Conservation (phyloP, 2,329 filamentous ascomycete species). For the Cephalotrichum gorgonifer region DNA sequence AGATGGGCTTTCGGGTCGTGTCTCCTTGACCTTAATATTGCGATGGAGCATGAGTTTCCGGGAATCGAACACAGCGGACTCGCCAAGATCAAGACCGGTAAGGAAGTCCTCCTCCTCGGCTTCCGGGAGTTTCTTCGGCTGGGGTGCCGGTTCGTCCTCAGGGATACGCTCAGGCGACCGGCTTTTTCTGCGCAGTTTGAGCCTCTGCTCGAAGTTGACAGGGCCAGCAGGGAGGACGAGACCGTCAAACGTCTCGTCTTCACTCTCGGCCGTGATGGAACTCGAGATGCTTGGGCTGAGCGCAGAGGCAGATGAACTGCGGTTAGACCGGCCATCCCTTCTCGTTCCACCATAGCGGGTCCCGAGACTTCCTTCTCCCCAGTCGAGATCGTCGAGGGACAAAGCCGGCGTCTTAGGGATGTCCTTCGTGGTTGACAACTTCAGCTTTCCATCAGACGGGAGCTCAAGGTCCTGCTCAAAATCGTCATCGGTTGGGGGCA, state of each 20-base stretch:
- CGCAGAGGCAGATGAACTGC: conserved; percentile 79
- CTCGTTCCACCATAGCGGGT: conserved; percentile 82
- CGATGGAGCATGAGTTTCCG: conserved; percentile 78
- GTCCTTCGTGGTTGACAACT: conserved; percentile 50
- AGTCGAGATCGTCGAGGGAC: conserved; percentile 72
- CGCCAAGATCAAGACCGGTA: conserved; percentile 75
- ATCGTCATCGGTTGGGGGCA: conserved; percentile 43
- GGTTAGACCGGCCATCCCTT: conserved; percentile 66
- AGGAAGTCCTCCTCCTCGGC: conserved; percentile 65
- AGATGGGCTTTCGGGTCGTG: conserved; percentile 57
- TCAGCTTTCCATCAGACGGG: conserved; percentile 55
- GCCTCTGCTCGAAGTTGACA: conserved; percentile 69
- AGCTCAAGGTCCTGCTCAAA: conserved; percentile 67
- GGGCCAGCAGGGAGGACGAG: conserved; percentile 75
- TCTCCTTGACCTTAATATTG: conserved; percentile 79
- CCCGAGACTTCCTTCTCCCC: conserved; percentile 87
- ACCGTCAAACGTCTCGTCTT: conserved; percentile 88
- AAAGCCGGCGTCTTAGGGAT: conserved; percentile 52
- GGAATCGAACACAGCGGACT: conserved; percentile 70
- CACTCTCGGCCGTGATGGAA: conserved; percentile 82
- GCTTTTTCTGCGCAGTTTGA: conserved; percentile 60
- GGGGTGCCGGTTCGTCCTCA: conserved; percentile 22
- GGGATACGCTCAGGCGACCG: conserved; percentile 41
- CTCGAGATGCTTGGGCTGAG: conserved; percentile 90
- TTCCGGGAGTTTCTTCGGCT: conserved; percentile 20